A percentile compares a stretch with the other conserved stretches of the same genome.
phyloP scores from a whole-genome alignment of 805 yeast species.

The Lipomyces oligophaga region DNA sequence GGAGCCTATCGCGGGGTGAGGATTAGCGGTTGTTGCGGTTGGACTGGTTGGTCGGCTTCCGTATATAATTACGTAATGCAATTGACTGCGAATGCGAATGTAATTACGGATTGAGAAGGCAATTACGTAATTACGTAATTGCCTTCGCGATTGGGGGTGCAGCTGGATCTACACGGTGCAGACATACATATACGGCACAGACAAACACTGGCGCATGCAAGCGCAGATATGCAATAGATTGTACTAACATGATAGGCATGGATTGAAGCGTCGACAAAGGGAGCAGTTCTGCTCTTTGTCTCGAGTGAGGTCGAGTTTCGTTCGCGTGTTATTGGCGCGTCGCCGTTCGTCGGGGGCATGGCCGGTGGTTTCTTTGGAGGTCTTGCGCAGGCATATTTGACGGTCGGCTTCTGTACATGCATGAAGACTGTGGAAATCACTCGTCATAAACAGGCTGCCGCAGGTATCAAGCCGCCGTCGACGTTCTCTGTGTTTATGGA shows the following conservation, averaged over 20 bases:
- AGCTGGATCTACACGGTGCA: no score
- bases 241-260: slow-evolving; percentile 59
- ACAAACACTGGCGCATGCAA: no score
- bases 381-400: slow-evolving; percentile 89
- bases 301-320: slow-evolving; percentile 88
- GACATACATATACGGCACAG: no score
- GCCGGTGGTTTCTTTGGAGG: slow-evolving; percentile 88
- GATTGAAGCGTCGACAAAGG: slow-evolving; percentile 99
- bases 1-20: no score
- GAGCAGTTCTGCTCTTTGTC: slow-evolving; percentile 90
- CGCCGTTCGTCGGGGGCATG: slow-evolving; percentile 79
- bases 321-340: slow-evolving; percentile 55
- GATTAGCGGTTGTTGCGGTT: no score
- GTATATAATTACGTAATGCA: no score
- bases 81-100: neutral
- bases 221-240: no score
- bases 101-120: neutral
- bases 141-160: no score
- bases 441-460: slow-evolving; percentile 67
- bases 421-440: slow-evolving; percentile 99
- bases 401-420: slow-evolving; percentile 88
- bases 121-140: neutral
- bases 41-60: no score
- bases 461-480: slow-evolving; percentile 67
- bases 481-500: slow-evolving; percentile 83